These are phyloP conservation scores for Fusarium verticillioides DNA, from an alignment of 2,329 filamentous ascomycete species.

Conservation along the genomic window DNA sequence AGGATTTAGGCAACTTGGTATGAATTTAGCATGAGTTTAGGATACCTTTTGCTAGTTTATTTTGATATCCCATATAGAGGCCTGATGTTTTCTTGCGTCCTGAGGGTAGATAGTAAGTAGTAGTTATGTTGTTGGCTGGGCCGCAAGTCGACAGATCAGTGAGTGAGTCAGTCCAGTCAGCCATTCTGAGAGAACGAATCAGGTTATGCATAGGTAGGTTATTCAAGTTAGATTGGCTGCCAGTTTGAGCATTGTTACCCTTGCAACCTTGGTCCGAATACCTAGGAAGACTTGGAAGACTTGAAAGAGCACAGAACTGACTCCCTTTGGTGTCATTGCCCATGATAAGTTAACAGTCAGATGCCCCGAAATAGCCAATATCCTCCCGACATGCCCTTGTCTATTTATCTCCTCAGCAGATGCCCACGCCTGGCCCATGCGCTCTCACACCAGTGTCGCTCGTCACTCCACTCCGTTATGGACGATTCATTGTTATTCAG, in stretches of 20 bases:
- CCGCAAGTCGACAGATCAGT: constrained; percentile 4
- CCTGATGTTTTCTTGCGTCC: background rate
- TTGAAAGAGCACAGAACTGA: background rate
- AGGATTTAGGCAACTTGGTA: background rate
- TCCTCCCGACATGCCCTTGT: constrained; percentile 19
- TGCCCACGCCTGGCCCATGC: constrained; percentile 27
- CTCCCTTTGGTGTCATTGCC: constrained; percentile 10
- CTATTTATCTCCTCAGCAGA: constrained; percentile 11
- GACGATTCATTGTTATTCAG: constrained; percentile 18
- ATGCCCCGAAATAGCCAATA: constrained; percentile 8
- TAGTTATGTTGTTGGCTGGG: constrained; percentile 2
- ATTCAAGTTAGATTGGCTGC: background rate
- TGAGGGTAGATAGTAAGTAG: background rate
- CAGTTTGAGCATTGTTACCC: background rate
- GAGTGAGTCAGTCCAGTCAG: constrained; percentile 10
- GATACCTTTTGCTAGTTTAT: background rate
- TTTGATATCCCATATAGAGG: background rate
- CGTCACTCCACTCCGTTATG: constrained; percentile 20
- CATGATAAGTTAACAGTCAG: constrained; percentile 12
- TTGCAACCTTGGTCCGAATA: background rate
- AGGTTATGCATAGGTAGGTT: background rate
- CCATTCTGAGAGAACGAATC: background rate
- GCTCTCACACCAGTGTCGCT: constrained; percentile 1
- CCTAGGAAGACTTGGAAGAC: background rate
- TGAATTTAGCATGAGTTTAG: background rate